Evolutionary conservation across 331 rosid species (phyloP), one percentile per base, ranked within the genome.

Genomic region (Pyracantha coccinea): DNA sequence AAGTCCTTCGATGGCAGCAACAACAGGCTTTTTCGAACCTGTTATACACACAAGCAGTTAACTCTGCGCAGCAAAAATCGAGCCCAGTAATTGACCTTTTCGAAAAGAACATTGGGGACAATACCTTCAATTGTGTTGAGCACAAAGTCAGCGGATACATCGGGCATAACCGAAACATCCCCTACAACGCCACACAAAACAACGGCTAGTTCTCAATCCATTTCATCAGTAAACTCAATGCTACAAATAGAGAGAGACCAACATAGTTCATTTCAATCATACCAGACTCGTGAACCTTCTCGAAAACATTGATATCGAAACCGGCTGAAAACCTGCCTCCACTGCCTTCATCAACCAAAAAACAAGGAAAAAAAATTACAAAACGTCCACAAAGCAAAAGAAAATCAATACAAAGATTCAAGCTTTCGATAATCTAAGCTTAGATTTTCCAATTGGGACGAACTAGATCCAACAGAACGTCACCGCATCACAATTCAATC

Each of bases 311-410:
- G 80, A 95, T 95, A 75, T 95, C 99, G 76, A 95, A 92, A 13
- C 99, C 99, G 64, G 90, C 99, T n/a, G 93, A 95, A 81, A 95
- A 95, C 79, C 82, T 85, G 50, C 98, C 92, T 73, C 91, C 92
- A 77, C 85, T 85, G 75, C 98, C 99, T 95, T 72, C 80, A 74
- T 66, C 32, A 35, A 35, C 5, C 16, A 55, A 29, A 24, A 45
- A 41, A 41, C 50, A 41, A 41, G 44, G 41, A 29, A 62, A 10
- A 75, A 57, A 66, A 75, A 16, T 13, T 19, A 71, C 57, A 77
- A 77, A 35, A 25, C 32, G 4, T 14, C 16, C 23, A 21, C 25
- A 31, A 61, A 60, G 2, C 19, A 47, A 25, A 53, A 67, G 58
- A 8, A 11, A 41, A 41, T 41, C 50, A 41, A 32, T 52, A 27